phyloP scores from a whole-genome alignment of 2,329 filamentous ascomycete species.

The Helminthosporium solani region DNA sequence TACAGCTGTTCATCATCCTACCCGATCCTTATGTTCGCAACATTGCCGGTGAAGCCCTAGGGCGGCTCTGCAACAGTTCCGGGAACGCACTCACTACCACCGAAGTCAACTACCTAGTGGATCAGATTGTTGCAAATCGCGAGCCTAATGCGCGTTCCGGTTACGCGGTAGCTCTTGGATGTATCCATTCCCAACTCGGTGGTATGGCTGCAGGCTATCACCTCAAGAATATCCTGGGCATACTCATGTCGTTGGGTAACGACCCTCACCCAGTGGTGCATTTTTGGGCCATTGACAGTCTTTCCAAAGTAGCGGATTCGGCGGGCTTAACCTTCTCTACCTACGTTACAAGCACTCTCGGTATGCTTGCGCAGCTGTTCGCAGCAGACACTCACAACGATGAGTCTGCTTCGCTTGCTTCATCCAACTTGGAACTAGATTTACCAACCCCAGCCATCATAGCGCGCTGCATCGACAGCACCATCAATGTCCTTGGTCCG shows the following conservation, averaged over 20 bases:
- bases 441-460: constrained; percentile 80
- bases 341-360: constrained; percentile 86
- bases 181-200: constrained; percentile 91
- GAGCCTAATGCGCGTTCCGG: constrained; percentile 92
- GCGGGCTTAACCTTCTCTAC: constrained; percentile 89
- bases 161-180: constrained; percentile 88
- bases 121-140: constrained; percentile 90
- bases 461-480: constrained; percentile 85
- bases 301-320: constrained; percentile 84
- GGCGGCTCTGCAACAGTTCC: constrained; percentile 78
- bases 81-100: constrained; percentile 86
- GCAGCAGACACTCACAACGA: constrained; percentile 87
- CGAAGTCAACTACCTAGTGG: constrained; percentile 88
- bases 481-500: constrained; percentile 93
- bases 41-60: constrained; percentile 81
- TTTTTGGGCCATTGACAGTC: constrained; percentile 90
- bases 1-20: constrained; percentile 70
- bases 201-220: constrained; percentile 97
- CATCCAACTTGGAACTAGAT: constrained; percentile 88
- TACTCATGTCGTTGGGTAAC: constrained; percentile 95
- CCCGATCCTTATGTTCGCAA: constrained; percentile 83
- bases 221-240: constrained; percentile 93
- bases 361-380: constrained; percentile 92
- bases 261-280: constrained; percentile 95
- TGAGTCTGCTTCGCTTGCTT: constrained; percentile 74